Evolutionary conservation across 2,329 filamentous ascomycete species (phyloP).

Genomic region (Phyllosticta citriasiana): DNA sequence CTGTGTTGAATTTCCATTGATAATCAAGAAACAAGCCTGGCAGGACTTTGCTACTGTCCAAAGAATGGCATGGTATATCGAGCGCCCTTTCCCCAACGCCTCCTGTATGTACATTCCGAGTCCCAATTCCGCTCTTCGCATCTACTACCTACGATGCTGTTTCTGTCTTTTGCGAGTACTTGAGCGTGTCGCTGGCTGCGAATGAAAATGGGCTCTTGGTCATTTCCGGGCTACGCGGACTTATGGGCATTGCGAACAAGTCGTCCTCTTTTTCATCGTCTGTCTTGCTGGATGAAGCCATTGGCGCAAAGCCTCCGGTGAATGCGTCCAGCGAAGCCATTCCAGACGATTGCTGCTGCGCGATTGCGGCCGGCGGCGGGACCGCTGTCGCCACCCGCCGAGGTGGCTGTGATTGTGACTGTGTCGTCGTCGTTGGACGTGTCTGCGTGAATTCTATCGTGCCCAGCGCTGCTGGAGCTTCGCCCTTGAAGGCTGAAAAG

Average conservation of each 20-base stretch:
- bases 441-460: conserved; percentile 10
- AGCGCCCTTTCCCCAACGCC: conserved; percentile 4
- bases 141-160: conserved; percentile 15
- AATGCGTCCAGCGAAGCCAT: conserved; percentile 39
- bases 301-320: conserved; percentile 17
- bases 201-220: conserved; percentile 71
- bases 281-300: background rate
- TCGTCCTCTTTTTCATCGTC: conserved; percentile 60
- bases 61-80: conserved; percentile 10
- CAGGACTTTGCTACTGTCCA: conserved; percentile 1
- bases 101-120: background rate
- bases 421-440: conserved; percentile 9
- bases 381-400: conserved; percentile 24
- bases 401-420: conserved; percentile 30
- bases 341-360: conserved; percentile 24
- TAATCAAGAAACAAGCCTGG: background rate
- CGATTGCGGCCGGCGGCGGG: conserved; percentile 29
- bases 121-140: background rate
- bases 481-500: conserved; percentile 50
- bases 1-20: background rate
- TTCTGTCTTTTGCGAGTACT: conserved; percentile 22
- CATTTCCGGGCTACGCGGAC: conserved; percentile 77
- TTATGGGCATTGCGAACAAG: conserved; percentile 78
- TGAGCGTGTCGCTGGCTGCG: conserved; percentile 24
- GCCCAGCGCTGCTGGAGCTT: conserved; percentile 28